Base-by-base conservation (phyloP, 1,284 basidiomycete species). In the Ustilago bromivora region DNA sequence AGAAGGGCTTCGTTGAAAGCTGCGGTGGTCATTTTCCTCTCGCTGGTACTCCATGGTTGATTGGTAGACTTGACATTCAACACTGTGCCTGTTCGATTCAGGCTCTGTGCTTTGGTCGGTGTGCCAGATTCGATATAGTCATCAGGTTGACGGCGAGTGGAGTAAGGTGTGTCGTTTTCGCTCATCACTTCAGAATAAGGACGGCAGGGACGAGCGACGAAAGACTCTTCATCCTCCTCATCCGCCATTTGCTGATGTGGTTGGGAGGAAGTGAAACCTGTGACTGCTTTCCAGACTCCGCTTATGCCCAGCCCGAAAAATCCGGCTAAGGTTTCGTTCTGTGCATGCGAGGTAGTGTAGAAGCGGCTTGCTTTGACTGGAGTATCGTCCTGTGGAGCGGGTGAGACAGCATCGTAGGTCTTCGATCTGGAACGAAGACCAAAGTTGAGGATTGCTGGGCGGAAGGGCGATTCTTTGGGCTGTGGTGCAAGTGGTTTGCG, bases 361-460 rank as follows among this genome's bases (percentile, higher is more conserved):
- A 51, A 51, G 3, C 49, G 49, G n/a, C 31, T 19, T 23, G 57
- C 40, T 34, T 72, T 72, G 53, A 43, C 38, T 3, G 71, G 71
- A 19, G 4, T 68, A 17, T 62, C 71, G 10, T 28, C 56, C 53
- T 17, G 57, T 57, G 6, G 51, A 12, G 32, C n/a, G 2, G 51
- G 55, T 0, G 59, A 32, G 41, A 66, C 52, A 4, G 59, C 49
- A 13, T 69, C 66, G 66, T 74, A 74, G 23, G 61, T 63, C 36
- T 71, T 76, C 34, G 64, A 67, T 19, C 73, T 56, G 1, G 67
- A 67, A 9, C 73, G 67, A 1, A 76, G 67, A 7, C 73, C 73
- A 32, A 71, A 70, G 47, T 57, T 66, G 67, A 71, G 61, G 9
- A 67, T 35, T 0, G 58, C 60, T 2, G 67, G 64, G 11, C 73